Conservation (phyloP, 345 rosid genomes). For the Syzygium aromaticum region DNA sequence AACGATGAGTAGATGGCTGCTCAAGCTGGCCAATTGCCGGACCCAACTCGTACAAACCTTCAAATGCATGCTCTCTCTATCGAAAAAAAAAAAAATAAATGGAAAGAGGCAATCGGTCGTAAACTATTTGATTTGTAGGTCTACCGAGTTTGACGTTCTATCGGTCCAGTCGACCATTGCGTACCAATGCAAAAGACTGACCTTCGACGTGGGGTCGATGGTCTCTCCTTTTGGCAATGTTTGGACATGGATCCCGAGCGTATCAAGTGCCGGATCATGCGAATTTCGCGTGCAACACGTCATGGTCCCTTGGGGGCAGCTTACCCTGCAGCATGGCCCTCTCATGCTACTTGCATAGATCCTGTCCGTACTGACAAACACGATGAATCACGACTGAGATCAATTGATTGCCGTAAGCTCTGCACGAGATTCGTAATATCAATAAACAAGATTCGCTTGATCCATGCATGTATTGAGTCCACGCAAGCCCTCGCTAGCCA, state of each 20-base stretch:
- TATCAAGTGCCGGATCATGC: not conserved
- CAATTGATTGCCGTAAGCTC: too few species aligned
- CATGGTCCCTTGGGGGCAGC: not conserved
- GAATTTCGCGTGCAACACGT: not conserved
- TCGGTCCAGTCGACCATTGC: not conserved
- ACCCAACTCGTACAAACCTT: not conserved
- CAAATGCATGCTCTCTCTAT: too few species aligned
- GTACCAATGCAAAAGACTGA: not conserved
- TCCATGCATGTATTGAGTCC: too few species aligned
- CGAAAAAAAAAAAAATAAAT: too few species aligned
- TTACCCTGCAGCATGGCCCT: not conserved
- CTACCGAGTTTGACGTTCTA: not conserved
- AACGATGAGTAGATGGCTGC: not conserved
- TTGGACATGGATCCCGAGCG: not conserved
- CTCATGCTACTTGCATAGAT: not conserved
- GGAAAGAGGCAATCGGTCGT: not conserved
- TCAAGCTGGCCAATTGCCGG: not conserved
- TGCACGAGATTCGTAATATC: too few species aligned
- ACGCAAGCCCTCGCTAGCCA: too few species aligned
- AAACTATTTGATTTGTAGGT: not conserved
- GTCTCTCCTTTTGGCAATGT: not conserved
- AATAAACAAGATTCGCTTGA: too few species aligned
- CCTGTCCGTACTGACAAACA: not conserved
- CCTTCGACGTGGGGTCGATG: not conserved
- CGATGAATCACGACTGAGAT: not conserved